Evolutionary conservation across 768 basidiomycete genomes (phyloP), one percentile per base, ranked within the genome.

Genomic region (Trametes maxima): DNA sequence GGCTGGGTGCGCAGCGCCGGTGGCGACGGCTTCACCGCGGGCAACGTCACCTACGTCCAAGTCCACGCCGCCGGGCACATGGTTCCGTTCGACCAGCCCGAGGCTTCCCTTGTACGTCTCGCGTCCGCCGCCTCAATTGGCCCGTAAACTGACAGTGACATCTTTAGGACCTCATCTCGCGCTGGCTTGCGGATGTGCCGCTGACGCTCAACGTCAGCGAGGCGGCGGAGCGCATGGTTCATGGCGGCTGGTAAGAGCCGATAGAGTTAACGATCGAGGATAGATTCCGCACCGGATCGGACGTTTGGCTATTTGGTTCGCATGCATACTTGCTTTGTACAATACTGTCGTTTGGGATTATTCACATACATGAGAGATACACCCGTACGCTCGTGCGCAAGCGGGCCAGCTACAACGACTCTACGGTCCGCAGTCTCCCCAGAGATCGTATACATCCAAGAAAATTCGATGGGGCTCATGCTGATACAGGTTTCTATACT

Each of bases 21-120:
- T 44, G 85, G 86, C 3, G 78, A 76, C 17, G 83, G 83, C 2
- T 80, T 78, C 60, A 80, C 82, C 12, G 89, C 90, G 4, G 93
- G 94, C n/a, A 94, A 93, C 66, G 78, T 94, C 48, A 92, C 93
- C 0, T 95, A 90, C 63, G 89, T 93, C 12, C 80, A 81, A 42
- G 80, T 96, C 36, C 77, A 83, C 66, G 87, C 90, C 67, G 92
- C 94, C 28, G 95, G 95, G 82, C 92, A 94, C 71, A 90, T 94
- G 93, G 92, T 92, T 8, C 94, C 94, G 5, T 87, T 82, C 69
- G 93, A 98, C 74, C 93, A 95, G 70, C 90, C 94, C 1, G 90
- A 92, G 68, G 94, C 87, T 42, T 85, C 94, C 46, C 76, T 94
- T 71, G 93, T 89, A 68, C 50, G 86, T 70, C 45, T 33, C 36